phyloP scores from a whole-genome alignment of 352 stramenopile genomes.

The Phytophthora pisi region DNA sequence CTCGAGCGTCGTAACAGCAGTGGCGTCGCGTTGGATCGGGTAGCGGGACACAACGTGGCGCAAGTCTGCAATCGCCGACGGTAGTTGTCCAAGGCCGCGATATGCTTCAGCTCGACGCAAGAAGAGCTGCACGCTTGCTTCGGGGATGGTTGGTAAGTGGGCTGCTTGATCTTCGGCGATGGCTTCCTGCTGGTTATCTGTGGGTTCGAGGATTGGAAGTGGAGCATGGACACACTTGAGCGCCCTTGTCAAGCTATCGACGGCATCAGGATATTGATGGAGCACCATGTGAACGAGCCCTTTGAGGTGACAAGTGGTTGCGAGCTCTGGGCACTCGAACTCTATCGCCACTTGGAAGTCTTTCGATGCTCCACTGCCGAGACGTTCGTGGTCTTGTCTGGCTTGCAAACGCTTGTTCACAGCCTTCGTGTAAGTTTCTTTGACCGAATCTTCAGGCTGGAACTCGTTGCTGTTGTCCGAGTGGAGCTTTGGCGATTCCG shows the following conservation, averaged over 20 bases:
- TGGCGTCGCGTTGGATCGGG: constrained; percentile 25
- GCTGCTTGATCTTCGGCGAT: constrained; percentile 6
- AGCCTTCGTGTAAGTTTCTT: constrained; percentile 13
- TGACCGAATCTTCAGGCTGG: constrained; percentile 6
- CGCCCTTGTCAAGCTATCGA: constrained; percentile 52
- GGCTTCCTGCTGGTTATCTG: constrained; percentile 23
- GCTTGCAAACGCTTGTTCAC: constrained; percentile 19
- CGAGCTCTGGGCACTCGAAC: too few species aligned
- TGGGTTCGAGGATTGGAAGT: constrained; percentile 3
- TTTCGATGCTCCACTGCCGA: constrained; percentile 25
- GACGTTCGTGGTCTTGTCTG: constrained; percentile 12
- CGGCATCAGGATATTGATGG: constrained; percentile 37
- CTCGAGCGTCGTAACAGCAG: constrained; percentile 22
- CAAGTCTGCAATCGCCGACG: constrained; percentile 49
- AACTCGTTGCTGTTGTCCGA: constrained; percentile 4
- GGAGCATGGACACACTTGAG: constrained; percentile 26
- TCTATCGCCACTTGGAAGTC: constrained; percentile 30
- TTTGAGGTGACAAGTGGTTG: constrained; percentile 45
- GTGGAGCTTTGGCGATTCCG: constrained; percentile 9
- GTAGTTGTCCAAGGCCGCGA: constrained; percentile 50
- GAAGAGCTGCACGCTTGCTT: constrained; percentile 42
- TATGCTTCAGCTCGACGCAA: constrained; percentile 55
- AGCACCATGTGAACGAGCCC: constrained; percentile 45
- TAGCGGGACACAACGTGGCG: constrained; percentile 39
- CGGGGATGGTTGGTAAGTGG: constrained; percentile 18